Evolutionary conservation across 2,329 filamentous ascomycete species (phyloP).

Genomic region (Dactylonectria estremocensis): DNA sequence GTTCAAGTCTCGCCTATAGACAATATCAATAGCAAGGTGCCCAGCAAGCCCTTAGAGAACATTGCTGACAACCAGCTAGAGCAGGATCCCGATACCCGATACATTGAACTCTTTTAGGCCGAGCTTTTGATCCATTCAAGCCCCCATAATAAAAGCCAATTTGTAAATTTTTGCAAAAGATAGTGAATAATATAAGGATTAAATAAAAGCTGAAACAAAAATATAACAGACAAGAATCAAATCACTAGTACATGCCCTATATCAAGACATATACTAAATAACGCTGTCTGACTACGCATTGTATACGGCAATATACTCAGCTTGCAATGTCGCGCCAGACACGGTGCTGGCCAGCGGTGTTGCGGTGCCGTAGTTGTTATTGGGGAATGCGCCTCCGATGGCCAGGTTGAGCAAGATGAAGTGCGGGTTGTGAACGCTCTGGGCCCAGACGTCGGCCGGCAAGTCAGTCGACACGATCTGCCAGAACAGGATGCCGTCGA

Average conservation of each 20-base stretch:
- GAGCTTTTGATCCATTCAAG: too few species aligned
- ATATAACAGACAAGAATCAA: background rate
- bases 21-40: too few species aligned
- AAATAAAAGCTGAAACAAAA: too few species aligned
- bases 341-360: slow-evolving; percentile 17
- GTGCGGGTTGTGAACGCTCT: slow-evolving; percentile 37
- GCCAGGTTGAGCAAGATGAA: slow-evolving; percentile 60
- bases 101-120: too few species aligned
- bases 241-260: background rate
- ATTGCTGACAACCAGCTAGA: too few species aligned
- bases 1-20: too few species aligned
- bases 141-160: too few species aligned
- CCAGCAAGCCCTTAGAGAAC: too few species aligned
- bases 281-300: background rate
- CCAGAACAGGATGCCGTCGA: slow-evolving; percentile 51
- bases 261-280: too few species aligned
- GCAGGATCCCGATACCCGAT: too few species aligned
- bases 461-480: slow-evolving; percentile 27
- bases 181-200: too few species aligned
- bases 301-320: slow-evolving; percentile 24
- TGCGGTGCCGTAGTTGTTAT: slow-evolving; percentile 23
- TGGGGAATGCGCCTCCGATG: slow-evolving; percentile 56
- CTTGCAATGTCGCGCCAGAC: slow-evolving; percentile 14
- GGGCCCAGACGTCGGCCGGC: slow-evolving; percentile 21
- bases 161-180: too few species aligned